These are phyloP conservation scores for Heterobasidion irregulare DNA, from an alignment of 1,284 basidiomycete genomes.

Conservation along the genomic window DNA sequence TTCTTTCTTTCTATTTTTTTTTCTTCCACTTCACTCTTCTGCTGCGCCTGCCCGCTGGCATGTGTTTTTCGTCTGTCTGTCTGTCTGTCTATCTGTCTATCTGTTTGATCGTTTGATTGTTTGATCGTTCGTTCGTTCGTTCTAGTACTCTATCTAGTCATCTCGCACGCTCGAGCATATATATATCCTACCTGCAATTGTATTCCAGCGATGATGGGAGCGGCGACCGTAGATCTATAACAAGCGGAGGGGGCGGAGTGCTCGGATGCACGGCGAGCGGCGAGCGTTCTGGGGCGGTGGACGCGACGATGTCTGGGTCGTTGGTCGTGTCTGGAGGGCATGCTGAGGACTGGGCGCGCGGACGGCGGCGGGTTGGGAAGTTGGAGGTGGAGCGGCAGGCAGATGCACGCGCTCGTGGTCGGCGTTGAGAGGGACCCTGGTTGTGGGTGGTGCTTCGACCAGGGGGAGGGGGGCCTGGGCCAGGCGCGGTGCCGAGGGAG, in stretches of 20 bases:
- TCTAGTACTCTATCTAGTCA: neutral
- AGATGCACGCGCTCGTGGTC: no score
- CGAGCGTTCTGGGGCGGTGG: neutral
- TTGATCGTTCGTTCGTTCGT: no score
- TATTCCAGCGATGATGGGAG: neutral
- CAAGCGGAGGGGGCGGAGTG: no score
- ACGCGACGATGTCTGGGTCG: neutral
- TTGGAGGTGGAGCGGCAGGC: neutral
- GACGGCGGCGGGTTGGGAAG: neutral
- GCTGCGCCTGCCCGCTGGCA: neutral
- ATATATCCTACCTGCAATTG: neutral
- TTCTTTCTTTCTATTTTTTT: neutral
- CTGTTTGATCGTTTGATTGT: neutral
- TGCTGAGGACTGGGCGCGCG: no score
- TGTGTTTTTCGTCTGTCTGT: neutral
- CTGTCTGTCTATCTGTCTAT: neutral
- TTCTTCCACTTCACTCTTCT: neutral
- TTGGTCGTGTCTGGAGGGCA: no score
- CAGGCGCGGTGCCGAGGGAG: neutral
- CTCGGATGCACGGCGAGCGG: no score
- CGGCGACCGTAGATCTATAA: no score
- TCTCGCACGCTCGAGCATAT: neutral
- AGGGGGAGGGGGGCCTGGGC: no score
- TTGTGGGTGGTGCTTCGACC: no score
- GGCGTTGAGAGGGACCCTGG: no score